phyloP scores from a whole-genome alignment of 1,284 basidiomycete genomes.

The Ganoderma sp. region DNA sequence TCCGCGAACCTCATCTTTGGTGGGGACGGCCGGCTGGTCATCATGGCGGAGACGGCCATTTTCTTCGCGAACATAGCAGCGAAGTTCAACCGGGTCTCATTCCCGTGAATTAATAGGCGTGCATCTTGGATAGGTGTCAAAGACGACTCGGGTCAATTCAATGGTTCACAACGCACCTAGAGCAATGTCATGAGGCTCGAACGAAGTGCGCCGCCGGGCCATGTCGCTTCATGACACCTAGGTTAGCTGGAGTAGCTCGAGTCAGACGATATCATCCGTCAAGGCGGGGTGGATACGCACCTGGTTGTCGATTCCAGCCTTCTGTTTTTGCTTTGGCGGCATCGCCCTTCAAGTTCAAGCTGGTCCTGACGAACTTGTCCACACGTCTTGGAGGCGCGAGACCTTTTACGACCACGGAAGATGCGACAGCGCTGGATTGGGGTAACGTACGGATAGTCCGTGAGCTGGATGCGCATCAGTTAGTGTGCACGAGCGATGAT shows the following conservation, averaged over 20 bases:
- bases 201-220: constrained; percentile 43
- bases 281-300: constrained; percentile 28
- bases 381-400: constrained; percentile 35
- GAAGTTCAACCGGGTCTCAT: constrained; percentile 40
- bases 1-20: constrained; percentile 76
- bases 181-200: constrained; percentile 22
- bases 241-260: constrained; percentile 30
- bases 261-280: too few relatives aligned
- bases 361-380: constrained; percentile 39
- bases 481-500: not conserved
- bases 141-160: not conserved
- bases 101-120: constrained; percentile 22
- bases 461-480: constrained; percentile 32
- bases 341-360: constrained; percentile 38
- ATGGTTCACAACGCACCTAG: not conserved
- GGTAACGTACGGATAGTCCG: constrained; percentile 42
- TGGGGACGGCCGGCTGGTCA: constrained; percentile 64
- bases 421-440: constrained; percentile 22
- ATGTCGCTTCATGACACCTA: constrained; percentile 41
- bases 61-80: constrained; percentile 65
- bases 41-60: constrained; percentile 70
- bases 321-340: constrained; percentile 29
- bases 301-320: constrained; percentile 45
- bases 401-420: constrained; percentile 28
- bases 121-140: not conserved